phyloP scores from a whole-genome alignment of 1,284 basidiomycete species.

The Microbotryomycetes sp. region DNA sequence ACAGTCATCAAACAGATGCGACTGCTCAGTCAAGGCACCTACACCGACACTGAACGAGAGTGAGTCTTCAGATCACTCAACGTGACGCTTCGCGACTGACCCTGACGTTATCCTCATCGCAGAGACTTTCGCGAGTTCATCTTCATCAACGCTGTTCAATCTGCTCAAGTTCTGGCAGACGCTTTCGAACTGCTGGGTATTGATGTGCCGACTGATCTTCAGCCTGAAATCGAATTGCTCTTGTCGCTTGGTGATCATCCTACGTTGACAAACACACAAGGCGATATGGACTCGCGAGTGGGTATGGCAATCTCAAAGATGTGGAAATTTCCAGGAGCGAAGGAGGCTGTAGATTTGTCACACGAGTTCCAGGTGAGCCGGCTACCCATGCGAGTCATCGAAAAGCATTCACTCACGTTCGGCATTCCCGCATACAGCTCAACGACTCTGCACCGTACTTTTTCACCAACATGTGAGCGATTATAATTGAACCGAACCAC shows the following conservation, averaged over 20 bases:
- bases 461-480: not conserved
- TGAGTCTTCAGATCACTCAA: too few species aligned
- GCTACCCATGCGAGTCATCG: not conserved
- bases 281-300: constrained; percentile 6
- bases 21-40: not conserved
- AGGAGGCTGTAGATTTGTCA: constrained; percentile 37
- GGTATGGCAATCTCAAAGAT: constrained; percentile 38
- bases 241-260: constrained; percentile 38
- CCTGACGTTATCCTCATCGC: too few species aligned
- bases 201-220: constrained; percentile 28
- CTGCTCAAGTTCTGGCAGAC: constrained; percentile 5
- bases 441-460: constrained; percentile 31
- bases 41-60: not conserved
- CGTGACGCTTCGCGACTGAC: too few species aligned
- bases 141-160: constrained; percentile 17
- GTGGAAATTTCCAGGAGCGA: constrained; percentile 38
- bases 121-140: constrained; percentile 17
- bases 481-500: too few species aligned
- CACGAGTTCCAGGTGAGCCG: constrained; percentile 37
- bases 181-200: constrained; percentile 37
- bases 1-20: constrained; percentile 38
- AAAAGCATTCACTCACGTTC: too few species aligned
- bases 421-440: constrained; percentile 25
- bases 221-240: constrained; percentile 38
- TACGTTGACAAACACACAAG: constrained; percentile 9